phyloP scores from a whole-genome alignment of 2,329 filamentous ascomycete species.

The Venturia effusa region DNA sequence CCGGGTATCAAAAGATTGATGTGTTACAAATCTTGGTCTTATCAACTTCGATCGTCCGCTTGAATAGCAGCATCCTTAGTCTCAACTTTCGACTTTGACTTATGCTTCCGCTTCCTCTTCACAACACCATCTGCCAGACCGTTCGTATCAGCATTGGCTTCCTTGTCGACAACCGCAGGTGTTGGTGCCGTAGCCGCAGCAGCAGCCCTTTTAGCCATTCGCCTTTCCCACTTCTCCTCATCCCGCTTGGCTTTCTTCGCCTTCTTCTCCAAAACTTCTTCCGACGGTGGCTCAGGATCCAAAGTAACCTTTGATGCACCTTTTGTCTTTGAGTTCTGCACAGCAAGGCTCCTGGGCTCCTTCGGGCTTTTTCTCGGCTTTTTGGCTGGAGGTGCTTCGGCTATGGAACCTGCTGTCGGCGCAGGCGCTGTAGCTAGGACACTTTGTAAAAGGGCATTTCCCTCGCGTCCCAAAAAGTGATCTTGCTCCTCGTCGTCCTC shows the following conservation, averaged over 20 bases:
- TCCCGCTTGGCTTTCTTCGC: constrained; percentile 6
- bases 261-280: constrained; percentile 8
- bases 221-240: constrained; percentile 11
- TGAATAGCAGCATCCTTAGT: neutral
- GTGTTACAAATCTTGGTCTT: too few species aligned
- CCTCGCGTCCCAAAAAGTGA: constrained; percentile 21
- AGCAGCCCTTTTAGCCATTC: constrained; percentile 15
- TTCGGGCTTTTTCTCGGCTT: constrained; percentile 52
- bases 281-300: neutral
- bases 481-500: constrained; percentile 39
- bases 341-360: constrained; percentile 58
- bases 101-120: constrained; percentile 25
- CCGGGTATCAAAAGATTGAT: too few species aligned
- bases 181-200: neutral
- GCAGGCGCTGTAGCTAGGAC: neutral
- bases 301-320: neutral
- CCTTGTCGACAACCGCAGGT: neutral
- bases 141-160: neutral
- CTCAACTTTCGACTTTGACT: constrained; percentile 26
- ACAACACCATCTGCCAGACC: neutral
- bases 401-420: neutral
- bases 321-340: constrained; percentile 56
- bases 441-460: constrained; percentile 14
- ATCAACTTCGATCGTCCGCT: neutral
- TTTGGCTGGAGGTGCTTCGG: constrained; percentile 31